phyloP scores from a whole-genome alignment of 441 rosid genomes.

The Gossypium gossypioides region DNA sequence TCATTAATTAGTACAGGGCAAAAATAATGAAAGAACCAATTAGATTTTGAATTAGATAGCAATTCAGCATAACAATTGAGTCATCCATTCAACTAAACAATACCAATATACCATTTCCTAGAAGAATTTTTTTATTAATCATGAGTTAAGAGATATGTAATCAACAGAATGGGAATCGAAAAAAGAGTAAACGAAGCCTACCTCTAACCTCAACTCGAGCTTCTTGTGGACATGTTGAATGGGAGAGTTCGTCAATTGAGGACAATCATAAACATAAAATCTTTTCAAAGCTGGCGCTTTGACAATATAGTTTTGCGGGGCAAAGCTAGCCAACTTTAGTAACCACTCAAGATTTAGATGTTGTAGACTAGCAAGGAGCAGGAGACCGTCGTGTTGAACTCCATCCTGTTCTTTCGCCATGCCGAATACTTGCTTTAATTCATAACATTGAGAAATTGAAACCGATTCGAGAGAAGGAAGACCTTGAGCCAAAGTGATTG shows the following conservation, averaged over 20 bases:
- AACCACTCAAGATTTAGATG: neutral
- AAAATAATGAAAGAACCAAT: neutral
- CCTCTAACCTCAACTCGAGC: neutral
- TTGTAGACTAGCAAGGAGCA: neutral
- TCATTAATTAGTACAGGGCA: neutral
- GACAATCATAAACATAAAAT: neutral
- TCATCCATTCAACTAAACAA: no score
- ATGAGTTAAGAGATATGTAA: neutral
- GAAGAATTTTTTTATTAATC: no score
- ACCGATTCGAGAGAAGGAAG: neutral
- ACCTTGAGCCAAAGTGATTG: neutral
- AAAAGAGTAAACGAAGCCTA: neutral
- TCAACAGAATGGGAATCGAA: neutral
- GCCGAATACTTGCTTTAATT: neutral
- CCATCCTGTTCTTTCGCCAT: neutral
- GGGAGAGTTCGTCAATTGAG: neutral
- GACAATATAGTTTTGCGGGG: neutral
- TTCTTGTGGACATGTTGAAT: neutral
- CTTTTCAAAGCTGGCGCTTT: neutral
- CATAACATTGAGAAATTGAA: neutral
- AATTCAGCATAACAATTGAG: no score
- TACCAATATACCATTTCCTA: no score
- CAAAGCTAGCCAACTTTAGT: neutral
- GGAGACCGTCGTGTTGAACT: neutral
- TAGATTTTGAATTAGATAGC: no score